These are phyloP conservation scores for Hirschioporus abietinus DNA, from an alignment of 768 basidiomycete species.

Conservation along the genomic window DNA sequence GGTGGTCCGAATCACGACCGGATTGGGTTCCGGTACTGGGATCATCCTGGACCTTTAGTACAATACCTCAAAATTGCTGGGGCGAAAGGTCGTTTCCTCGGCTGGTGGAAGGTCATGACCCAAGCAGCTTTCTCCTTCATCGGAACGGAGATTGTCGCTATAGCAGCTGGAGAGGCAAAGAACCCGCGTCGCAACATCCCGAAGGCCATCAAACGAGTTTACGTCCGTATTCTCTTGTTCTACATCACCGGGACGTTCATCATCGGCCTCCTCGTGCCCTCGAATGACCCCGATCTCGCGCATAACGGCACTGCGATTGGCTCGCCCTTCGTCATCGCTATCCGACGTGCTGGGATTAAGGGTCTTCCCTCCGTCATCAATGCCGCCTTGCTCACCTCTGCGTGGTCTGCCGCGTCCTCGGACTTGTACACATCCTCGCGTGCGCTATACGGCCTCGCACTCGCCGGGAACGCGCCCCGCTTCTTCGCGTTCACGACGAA, in stretches of 20 bases:
- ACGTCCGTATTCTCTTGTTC: conserved; percentile 29
- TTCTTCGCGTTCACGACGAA: conserved; percentile 44
- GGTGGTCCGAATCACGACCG: conserved; percentile 39
- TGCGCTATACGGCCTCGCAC: conserved; percentile 27
- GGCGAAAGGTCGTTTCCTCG: conserved; percentile 27
- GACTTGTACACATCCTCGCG: conserved; percentile 35
- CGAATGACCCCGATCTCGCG: conserved; percentile 38
- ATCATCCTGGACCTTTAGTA: conserved; percentile 29
- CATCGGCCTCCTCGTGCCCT: conserved; percentile 46
- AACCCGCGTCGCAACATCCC: conserved; percentile 37
- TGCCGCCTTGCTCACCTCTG: conserved; percentile 35
- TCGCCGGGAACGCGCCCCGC: conserved; percentile 14
- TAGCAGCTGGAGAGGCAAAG: conserved; percentile 37
- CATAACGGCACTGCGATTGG: conserved; percentile 34
- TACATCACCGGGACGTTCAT: conserved; percentile 35
- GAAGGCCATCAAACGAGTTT: conserved; percentile 36
- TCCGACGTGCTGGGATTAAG: conserved; percentile 50
- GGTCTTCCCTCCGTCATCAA: conserved; percentile 45
- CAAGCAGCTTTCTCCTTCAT: conserved; percentile 32
- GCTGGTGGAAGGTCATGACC: conserved; percentile 27
- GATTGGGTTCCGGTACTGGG: conserved; percentile 45
- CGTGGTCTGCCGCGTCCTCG: conserved; percentile 38
- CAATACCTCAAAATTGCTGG: conserved; percentile 32
- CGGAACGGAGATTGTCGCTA: conserved; percentile 40
- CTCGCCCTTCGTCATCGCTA: conserved; percentile 57